Evolutionary conservation across 192 early-diverging fungal genomes (phyloP).

Genomic region (Backusella sp.): DNA sequence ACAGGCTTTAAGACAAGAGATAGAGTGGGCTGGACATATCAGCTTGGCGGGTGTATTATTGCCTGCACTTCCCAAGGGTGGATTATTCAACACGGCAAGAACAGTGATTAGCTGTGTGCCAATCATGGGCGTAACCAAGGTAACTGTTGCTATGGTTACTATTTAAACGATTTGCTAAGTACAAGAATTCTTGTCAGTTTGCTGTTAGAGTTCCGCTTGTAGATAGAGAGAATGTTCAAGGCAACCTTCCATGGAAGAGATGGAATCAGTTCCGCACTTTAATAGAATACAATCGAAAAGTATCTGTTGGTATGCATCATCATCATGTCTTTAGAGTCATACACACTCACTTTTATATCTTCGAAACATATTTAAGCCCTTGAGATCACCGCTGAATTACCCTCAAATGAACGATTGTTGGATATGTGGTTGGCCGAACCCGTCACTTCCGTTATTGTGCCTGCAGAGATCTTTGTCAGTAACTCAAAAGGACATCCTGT

Average conservation of each 20-base stretch:
- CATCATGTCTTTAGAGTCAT: background rate
- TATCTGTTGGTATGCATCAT: slow-evolving; percentile 20
- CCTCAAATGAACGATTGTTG: slow-evolving; percentile 40
- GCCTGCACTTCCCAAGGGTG: slow-evolving; percentile 35
- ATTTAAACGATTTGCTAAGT: slow-evolving; percentile 4
- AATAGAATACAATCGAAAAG: slow-evolving; percentile 63
- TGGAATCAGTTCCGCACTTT: slow-evolving; percentile 83
- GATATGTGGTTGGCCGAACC: slow-evolving; percentile 89
- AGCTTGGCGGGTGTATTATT: slow-evolving; percentile 61
- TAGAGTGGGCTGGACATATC: slow-evolving; percentile 71
- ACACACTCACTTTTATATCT: background rate
- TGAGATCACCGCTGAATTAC: slow-evolving; percentile 51
- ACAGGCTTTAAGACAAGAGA: slow-evolving; percentile 57
- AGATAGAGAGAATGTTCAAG: slow-evolving; percentile 21
- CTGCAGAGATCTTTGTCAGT: slow-evolving; percentile 66
- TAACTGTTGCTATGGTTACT: background rate
- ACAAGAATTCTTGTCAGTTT: slow-evolving; percentile 14
- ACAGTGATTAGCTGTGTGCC: slow-evolving; percentile 38
- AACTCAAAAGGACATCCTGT: slow-evolving; percentile 92
- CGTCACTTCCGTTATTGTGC: slow-evolving; percentile 71
- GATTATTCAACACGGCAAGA: slow-evolving; percentile 59
- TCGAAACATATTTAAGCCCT: slow-evolving; percentile 46
- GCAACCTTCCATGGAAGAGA: slow-evolving; percentile 55
- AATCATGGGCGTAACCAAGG: slow-evolving; percentile 37
- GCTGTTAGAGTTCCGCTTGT: slow-evolving; percentile 51